phyloP scores from a whole-genome alignment of 768 basidiomycete species.

The Leucosporidium yakuticum region DNA sequence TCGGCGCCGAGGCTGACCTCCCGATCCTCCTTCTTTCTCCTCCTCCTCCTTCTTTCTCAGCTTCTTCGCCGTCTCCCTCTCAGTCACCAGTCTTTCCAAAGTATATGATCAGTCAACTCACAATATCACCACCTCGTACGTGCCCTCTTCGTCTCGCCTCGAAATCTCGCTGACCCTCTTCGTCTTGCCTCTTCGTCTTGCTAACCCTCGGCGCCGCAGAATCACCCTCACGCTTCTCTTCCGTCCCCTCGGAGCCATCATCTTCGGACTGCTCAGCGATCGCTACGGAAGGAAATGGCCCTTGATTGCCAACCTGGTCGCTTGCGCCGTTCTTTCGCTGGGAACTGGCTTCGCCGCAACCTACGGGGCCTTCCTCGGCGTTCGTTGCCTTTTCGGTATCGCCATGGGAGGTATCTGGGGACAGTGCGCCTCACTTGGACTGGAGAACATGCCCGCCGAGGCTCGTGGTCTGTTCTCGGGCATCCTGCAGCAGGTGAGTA shows the following conservation, averaged over 20 bases:
- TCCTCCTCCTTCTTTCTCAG: no score
- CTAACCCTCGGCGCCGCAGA: constrained; percentile 53
- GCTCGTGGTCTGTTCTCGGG: constrained; percentile 79
- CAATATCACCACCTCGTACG: constrained; percentile 30
- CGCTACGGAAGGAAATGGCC: constrained; percentile 94
- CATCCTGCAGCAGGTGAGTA: constrained; percentile 60
- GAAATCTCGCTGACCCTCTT: constrained; percentile 29
- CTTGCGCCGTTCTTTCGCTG: constrained; percentile 61
- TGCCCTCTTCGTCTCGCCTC: constrained; percentile 9
- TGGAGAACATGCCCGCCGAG: constrained; percentile 42
- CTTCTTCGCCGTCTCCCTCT: constrained; percentile 55
- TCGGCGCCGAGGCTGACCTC: neutral
- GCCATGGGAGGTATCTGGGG: constrained; percentile 35
- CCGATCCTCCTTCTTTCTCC: neutral
- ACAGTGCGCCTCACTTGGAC: neutral
- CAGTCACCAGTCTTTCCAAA: constrained; percentile 40
- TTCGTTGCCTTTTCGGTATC: constrained; percentile 55
- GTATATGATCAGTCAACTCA: constrained; percentile 38
- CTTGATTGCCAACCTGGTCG: constrained; percentile 64
- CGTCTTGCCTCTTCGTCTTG: constrained; percentile 12
- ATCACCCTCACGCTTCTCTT: constrained; percentile 93
- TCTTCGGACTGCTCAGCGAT: constrained; percentile 81
- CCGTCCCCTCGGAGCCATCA: constrained; percentile 55
- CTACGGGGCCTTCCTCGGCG: constrained; percentile 69
- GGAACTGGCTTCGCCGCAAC: constrained; percentile 74